Evolutionary conservation across 441 rosid genomes (phyloP), one percentile per base, ranked within the genome.

Genomic region (Kokia cookei): DNA sequence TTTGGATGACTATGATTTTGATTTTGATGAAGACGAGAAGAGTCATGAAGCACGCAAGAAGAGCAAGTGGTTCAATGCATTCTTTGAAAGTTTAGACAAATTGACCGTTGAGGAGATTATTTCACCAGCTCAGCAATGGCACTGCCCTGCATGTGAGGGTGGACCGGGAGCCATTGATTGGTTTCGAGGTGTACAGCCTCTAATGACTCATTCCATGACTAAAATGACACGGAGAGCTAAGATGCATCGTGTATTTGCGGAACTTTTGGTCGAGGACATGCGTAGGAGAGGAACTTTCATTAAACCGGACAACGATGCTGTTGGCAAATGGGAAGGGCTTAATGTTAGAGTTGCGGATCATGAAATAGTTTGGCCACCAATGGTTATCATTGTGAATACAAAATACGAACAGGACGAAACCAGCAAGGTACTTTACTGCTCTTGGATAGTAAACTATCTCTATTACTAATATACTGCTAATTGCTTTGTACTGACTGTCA

Each of bases 131-230:
- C 76, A 81, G 77, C 82, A 80, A 77, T 85, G 89, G 89, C 86
- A 85, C 61, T 85, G 89, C 73, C 89, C 89, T 4, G 86, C 86
- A 1, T 85, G 89, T 60, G 82, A 71, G 32, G 82, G 80, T 55
- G 89, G 86, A 48, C 86, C 86, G 10, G 86, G 89, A 74, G 75
- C 85, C 26, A 85, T 85, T 29, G 84, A 81, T 71, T 83, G 89
- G 89, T 85, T 80, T 55, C 78, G 79, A 11, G 86, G 89, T 63
- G 68, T 83, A 76, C 85, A 80, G 72, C 84, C 86, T 3, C 55
- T 83, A 76, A 70, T 81, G 77, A 73, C 78, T 4, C 89, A 85
- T 81, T 83, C 89, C 60, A 83, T 74, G 76, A 82, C 86, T 13
- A 79, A 81, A 32, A 84, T 78, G 17, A 40, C 78, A 48, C 77